Evolutionary conservation across 768 basidiomycete genomes (phyloP), one percentile per base, ranked within the genome.

Genomic region (Fistulinella prunicolor): DNA sequence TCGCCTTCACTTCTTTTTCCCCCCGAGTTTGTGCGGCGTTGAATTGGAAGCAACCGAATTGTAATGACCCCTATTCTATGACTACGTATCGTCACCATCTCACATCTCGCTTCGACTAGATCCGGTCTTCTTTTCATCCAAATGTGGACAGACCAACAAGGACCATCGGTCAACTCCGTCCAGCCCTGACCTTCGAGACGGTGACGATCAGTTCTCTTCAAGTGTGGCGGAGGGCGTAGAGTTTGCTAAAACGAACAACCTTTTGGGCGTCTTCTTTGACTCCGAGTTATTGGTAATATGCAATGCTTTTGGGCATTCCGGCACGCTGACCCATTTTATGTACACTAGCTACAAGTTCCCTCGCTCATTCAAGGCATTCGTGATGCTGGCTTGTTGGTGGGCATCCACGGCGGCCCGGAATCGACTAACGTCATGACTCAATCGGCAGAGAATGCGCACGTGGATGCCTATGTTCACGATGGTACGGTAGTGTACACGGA

Each of bases 1-100:
- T 97, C 51, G 81, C 92, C n/a, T 93, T 99, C 63, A 85, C 86
- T 32, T 95, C 93, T 6, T 98, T 89, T 66, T 86, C 87, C 40
- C 90, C 94, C 9, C 85, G 89, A 62, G 81, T 93, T 0, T 95
- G 93, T 67, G 82, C 89, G 8, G 85, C 89, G 14, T 68, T 97
- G 46, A 98, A 99, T 61, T 98, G 95, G 96, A 99, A 99, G 69
- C 95, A 99, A 68, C 95, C 95, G 12, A 98, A 98, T 67, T 98
- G 95, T 92, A 70, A 69, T 30, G 21, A 35, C 41, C 30, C 49
- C 46, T 55, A 35, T 49, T 54, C 38, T 34, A 55, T 49, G 54
- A 3, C 38, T 61, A 51, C 59, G 57, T 55, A 56, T 59, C 51
- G 51, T 42, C 38, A n/a, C 36, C 45, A 36, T 47, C 54, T 64